Percentiles rank a stretch among this genome's conserved stretches.
Evolutionary conservation across 352 stramenopile genomes (phyloP).

Genomic region (Globisporangium okanoganense): DNA sequence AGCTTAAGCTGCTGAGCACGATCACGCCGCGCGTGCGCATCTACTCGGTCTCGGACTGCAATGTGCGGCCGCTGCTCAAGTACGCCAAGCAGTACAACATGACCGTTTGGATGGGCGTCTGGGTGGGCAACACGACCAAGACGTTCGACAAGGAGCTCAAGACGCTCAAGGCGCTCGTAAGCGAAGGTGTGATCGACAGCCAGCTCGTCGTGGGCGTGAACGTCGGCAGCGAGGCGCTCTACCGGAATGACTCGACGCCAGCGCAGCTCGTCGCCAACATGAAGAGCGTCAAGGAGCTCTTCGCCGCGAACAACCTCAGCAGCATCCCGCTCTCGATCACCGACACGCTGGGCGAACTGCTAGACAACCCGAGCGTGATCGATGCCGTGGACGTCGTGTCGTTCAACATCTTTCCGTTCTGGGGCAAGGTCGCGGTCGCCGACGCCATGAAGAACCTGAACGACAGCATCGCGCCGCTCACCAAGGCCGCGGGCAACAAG

Average conservation of each 20-base stretch:
- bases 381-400: conserved; percentile 58
- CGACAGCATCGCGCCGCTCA: conserved; percentile 35
- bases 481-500: conserved; percentile 37
- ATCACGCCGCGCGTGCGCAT: conserved; percentile 48
- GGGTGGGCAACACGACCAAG: conserved; percentile 34
- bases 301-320: conserved; percentile 20
- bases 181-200: conserved; percentile 25
- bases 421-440: conserved; percentile 40
- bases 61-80: conserved; percentile 34
- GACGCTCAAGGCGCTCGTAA: conserved; percentile 31
- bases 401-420: conserved; percentile 70
- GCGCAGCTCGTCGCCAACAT: conserved; percentile 42
- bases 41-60: conserved; percentile 61
- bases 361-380: conserved; percentile 45
- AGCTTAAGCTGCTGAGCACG: conserved; percentile 37
- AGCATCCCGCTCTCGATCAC: conserved; percentile 57
- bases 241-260: conserved; percentile 49
- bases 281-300: conserved; percentile 50
- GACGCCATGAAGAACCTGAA: conserved; percentile 40
- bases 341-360: conserved; percentile 56
- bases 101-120: conserved; percentile 57
- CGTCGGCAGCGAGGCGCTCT: conserved; percentile 68
- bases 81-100: conserved; percentile 40
- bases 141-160: conserved; percentile 46
- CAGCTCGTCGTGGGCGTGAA: conserved; percentile 40